A percentile compares a stretch with the other conserved stretches of the same genome.
phyloP scores from a whole-genome alignment of 148 eudicot species.

The Diospyros kaki region DNA sequence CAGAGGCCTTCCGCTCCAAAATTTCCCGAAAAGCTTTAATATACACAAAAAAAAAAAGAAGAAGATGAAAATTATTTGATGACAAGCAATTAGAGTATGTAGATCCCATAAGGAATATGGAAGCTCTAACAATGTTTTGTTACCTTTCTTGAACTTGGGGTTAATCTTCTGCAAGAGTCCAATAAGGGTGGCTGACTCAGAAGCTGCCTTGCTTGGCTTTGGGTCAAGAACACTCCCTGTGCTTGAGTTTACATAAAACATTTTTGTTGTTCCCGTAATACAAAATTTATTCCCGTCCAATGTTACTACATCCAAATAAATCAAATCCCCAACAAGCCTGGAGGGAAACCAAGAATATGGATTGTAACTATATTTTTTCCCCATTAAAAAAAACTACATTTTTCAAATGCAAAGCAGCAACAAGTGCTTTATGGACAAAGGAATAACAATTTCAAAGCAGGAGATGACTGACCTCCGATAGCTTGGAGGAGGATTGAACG shows the following conservation, averaged over 20 bases:
- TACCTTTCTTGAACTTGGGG: constrained; percentile 95
- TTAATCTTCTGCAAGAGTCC: constrained; percentile 88
- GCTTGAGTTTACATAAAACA: constrained; percentile 85
- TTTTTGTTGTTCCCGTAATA: constrained; percentile 80
- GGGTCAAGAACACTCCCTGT: constrained; percentile 63
- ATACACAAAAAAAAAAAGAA: not conserved
- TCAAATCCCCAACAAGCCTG: constrained; percentile 97
- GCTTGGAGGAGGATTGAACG: constrained; percentile 96
- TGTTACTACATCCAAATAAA: constrained; percentile 83
- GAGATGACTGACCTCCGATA: constrained; percentile 65
- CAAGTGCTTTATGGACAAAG: not conserved
- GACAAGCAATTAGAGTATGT: not conserved
- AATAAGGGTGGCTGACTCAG: constrained; percentile 81
- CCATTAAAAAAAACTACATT: too few species aligned
- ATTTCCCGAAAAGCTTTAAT: constrained; percentile 84
- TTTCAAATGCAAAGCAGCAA: not conserved
- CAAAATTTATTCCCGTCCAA: constrained; percentile 79
- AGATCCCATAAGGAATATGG: constrained; percentile 7
- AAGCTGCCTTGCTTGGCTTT: constrained; percentile 57
- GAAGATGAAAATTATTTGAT: constrained; percentile 6
- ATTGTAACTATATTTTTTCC: not conserved
- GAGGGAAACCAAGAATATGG: constrained; percentile 1
- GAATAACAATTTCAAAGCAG: not conserved
- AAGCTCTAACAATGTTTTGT: not conserved
- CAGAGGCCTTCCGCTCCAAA: constrained; percentile 78